Evolutionary conservation across 176 grass and related monocot species (phyloP).

Genomic region (Aegilops longissima): DNA sequence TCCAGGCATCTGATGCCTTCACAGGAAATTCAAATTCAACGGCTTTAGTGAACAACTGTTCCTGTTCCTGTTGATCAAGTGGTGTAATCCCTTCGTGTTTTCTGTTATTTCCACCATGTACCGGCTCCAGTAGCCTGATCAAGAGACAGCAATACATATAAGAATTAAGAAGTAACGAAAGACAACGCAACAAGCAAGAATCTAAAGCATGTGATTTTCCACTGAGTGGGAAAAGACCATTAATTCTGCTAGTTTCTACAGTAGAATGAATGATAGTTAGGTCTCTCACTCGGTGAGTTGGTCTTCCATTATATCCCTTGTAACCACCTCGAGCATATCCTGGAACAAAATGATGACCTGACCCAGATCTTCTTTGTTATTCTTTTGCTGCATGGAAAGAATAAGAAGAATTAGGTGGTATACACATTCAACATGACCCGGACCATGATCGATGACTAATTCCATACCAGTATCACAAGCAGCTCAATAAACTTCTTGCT

Average conservation of each 20-base stretch:
- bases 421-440: constrained; percentile 15
- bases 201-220: neutral
- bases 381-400: constrained; percentile 49
- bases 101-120: constrained; percentile 53
- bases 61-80: constrained; percentile 64
- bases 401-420: neutral
- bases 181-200: constrained; percentile 6
- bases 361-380: constrained; percentile 60
- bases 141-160: constrained; percentile 30
- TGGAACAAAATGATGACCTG: constrained; percentile 84
- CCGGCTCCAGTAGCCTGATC: constrained; percentile 65
- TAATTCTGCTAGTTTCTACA: constrained; percentile 18
- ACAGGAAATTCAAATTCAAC: constrained; percentile 89
- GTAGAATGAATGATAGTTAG: constrained; percentile 2
- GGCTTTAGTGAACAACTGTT: constrained; percentile 63
- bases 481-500: constrained; percentile 83
- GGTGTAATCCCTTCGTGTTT: constrained; percentile 52
- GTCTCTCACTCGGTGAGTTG: constrained; percentile 41
- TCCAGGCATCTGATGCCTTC: constrained; percentile 71
- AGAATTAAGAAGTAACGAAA: constrained; percentile 28
- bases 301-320: constrained; percentile 88
- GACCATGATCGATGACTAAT: neutral
- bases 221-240: neutral
- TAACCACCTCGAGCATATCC: constrained; percentile 94
- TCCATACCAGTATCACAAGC: constrained; percentile 69